Evolutionary conservation across 257 asterid genomes (phyloP).

Genomic region (Fraxinus excelsior): DNA sequence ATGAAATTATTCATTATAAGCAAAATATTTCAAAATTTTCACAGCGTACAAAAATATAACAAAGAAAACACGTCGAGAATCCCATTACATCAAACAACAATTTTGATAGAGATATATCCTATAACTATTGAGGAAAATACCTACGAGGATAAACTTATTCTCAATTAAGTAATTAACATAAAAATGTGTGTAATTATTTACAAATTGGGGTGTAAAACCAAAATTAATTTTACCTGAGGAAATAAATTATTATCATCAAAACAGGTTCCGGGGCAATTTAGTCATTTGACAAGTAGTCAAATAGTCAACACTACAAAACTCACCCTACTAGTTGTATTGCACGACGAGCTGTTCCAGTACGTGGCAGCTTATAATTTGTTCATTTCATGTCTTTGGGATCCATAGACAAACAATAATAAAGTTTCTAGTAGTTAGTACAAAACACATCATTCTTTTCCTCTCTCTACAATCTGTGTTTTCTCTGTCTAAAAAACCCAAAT

Average conservation of each 20-base stretch:
- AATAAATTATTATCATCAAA: neutral
- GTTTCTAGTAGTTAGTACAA: neutral
- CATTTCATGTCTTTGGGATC: constrained; percentile 51
- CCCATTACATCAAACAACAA: neutral
- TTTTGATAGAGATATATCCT: neutral
- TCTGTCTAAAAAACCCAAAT: constrained; percentile 36
- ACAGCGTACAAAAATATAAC: too few relatives aligned
- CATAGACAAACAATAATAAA: constrained; percentile 34
- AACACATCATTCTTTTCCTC: constrained; percentile 30
- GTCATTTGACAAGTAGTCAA: constrained; percentile 41
- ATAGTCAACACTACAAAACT: constrained; percentile 42
- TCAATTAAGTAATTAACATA: too few relatives aligned
- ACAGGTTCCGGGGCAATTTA: constrained; percentile 8
- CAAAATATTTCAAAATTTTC: too few relatives aligned
- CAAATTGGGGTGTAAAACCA: too few relatives aligned
- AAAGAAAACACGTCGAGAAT: neutral
- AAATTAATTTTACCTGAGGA: neutral
- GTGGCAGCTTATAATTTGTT: constrained; percentile 39
- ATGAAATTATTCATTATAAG: too few relatives aligned
- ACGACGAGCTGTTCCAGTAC: constrained; percentile 28
- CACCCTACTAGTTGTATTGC: constrained; percentile 35
- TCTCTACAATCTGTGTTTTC: constrained; percentile 41
- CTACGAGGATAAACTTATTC: too few relatives aligned
- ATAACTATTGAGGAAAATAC: too few relatives aligned
- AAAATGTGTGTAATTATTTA: too few relatives aligned